A percentile compares a stretch with the other conserved stretches of the same genome.
These are phyloP conservation scores for Cadophora luteo-olivacea DNA, from an alignment of 2,329 filamentous ascomycete species.

Conservation along the genomic window DNA sequence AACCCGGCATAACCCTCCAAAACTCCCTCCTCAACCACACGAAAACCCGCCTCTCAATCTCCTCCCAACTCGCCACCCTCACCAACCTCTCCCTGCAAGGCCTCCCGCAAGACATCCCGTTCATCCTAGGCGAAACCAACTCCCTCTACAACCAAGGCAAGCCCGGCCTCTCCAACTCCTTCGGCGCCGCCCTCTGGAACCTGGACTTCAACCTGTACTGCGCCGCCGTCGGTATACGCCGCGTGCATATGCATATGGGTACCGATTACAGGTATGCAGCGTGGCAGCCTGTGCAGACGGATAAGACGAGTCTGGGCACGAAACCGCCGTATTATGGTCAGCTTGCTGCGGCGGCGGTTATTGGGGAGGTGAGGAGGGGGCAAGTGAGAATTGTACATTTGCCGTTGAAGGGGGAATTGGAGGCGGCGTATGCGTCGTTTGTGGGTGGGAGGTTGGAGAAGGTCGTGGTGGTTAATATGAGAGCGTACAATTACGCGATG, in stretches of 20 bases:
- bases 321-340: slow-evolving; percentile 71
- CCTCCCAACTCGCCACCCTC: slow-evolving; percentile 45
- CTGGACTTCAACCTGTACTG: slow-evolving; percentile 67
- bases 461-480: slow-evolving; percentile 63
- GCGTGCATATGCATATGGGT: slow-evolving; percentile 69
- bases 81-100: slow-evolving; percentile 43
- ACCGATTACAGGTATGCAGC: slow-evolving; percentile 66
- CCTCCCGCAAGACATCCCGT: slow-evolving; percentile 39
- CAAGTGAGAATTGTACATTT: slow-evolving; percentile 56
- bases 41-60: slow-evolving; percentile 55
- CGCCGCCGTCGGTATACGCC: slow-evolving; percentile 60
- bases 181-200: slow-evolving; percentile 70
- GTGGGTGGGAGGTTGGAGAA: slow-evolving; percentile 51
- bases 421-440: slow-evolving; percentile 65
- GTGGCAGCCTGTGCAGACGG: slow-evolving; percentile 65
- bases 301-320: slow-evolving; percentile 57
- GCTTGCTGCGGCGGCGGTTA: slow-evolving; percentile 61
- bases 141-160: slow-evolving; percentile 67
- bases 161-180: slow-evolving; percentile 67
- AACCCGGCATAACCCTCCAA: slow-evolving; percentile 67
- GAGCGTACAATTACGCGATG: slow-evolving; percentile 64
- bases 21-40: slow-evolving; percentile 69
- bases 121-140: slow-evolving; percentile 56
- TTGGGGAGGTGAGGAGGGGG: slow-evolving; percentile 50
- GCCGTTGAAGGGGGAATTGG: slow-evolving; percentile 45